These are phyloP conservation scores for Clarireedia homoeocarpa DNA, from an alignment of 2,329 filamentous ascomycete species.

Conservation along the genomic window DNA sequence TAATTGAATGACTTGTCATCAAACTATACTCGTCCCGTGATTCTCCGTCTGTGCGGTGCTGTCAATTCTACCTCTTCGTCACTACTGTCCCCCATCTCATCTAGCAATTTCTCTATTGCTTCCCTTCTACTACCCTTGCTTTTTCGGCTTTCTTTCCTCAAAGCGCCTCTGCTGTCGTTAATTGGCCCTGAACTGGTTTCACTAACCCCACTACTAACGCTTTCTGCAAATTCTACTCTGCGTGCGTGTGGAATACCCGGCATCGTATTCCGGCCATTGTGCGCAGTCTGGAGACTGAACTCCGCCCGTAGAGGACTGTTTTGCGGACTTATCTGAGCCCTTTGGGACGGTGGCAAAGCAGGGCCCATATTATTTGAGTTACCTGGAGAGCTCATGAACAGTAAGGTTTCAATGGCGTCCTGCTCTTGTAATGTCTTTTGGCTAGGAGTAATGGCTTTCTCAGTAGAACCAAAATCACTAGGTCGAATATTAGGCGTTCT, in stretches of 20 bases:
- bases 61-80: slow-evolving; percentile 29
- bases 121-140: slow-evolving; percentile 18
- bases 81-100: slow-evolving; percentile 29
- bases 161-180: background rate
- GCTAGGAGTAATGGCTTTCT: slow-evolving; percentile 45
- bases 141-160: slow-evolving; percentile 16
- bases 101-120: slow-evolving; percentile 28
- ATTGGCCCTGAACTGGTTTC: background rate
- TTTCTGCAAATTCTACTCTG: slow-evolving; percentile 21
- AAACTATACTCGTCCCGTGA: slow-evolving; percentile 15
- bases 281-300: slow-evolving; percentile 17
- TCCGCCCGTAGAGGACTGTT: slow-evolving; percentile 28
- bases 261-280: slow-evolving; percentile 21
- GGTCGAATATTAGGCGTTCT: slow-evolving; percentile 17
- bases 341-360: slow-evolving; percentile 37
- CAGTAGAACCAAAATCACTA: slow-evolving; percentile 2
- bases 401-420: slow-evolving; percentile 70
- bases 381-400: slow-evolving; percentile 75
- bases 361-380: slow-evolving; percentile 59
- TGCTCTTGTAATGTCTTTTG: slow-evolving; percentile 67
- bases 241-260: slow-evolving; percentile 11
- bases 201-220: slow-evolving; percentile 5
- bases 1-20: too few relatives aligned
- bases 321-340: slow-evolving; percentile 23
- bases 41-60: slow-evolving; percentile 22